Evolutionary conservation across 208 protist species (phyloP).

Genomic region (Histomonas meleagridis): DNA sequence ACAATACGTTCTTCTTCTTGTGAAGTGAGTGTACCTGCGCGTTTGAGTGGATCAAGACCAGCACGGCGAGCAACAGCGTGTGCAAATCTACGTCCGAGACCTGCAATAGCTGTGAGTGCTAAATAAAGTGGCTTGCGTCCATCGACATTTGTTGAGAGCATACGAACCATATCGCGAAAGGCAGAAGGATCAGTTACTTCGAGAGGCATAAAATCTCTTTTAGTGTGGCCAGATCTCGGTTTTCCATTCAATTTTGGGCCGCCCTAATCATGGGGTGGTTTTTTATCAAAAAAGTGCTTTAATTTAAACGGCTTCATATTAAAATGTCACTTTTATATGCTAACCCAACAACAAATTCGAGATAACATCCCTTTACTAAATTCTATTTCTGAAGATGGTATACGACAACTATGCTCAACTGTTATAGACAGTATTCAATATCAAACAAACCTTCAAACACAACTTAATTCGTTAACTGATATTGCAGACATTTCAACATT

Average conservation of each 20-base stretch:
- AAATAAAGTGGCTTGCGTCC: neutral
- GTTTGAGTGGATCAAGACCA: neutral
- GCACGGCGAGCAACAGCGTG: neutral
- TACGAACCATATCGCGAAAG: conserved; percentile 38
- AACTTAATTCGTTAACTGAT: neutral
- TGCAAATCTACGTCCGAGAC: conserved; percentile 38
- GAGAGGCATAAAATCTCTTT: too few species aligned
- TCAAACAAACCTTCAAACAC: neutral
- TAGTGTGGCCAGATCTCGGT: too few species aligned
- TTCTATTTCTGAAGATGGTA: neutral
- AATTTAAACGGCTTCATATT: too few species aligned
- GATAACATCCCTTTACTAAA: neutral
- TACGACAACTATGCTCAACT: neutral
- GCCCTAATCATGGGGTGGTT: too few species aligned
- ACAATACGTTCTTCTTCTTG: neutral
- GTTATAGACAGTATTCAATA: neutral
- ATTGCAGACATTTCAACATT: neutral
- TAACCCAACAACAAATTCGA: neutral
- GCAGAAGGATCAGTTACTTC: neutral
- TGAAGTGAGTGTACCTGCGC: conserved; percentile 35
- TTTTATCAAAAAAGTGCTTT: too few species aligned
- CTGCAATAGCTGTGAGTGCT: neutral
- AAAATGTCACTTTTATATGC: too few species aligned
- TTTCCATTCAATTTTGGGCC: too few species aligned
- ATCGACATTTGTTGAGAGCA: conserved; percentile 34